Base-by-base conservation (phyloP, 2,329 filamentous ascomycete species). In the Penicillium sp. region DNA sequence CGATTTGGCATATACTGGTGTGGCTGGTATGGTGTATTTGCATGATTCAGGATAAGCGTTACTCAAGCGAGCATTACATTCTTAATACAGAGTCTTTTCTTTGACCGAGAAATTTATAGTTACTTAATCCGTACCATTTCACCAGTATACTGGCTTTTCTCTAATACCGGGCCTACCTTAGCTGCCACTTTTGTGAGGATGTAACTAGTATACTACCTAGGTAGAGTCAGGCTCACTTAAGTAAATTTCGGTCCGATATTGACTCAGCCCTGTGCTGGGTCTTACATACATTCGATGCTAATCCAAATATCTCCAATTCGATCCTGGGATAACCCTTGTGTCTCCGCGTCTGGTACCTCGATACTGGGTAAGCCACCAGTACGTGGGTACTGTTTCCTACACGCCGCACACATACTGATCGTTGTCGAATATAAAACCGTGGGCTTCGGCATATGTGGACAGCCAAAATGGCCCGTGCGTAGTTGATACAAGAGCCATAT, bases 1-100 rank as follows among this genome's bases (percentile, higher is more conserved):
- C 10, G 12, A 44, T 58, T 61, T 44, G 43, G 55, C 57, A 58
- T 58, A 60, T 51, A 49, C 33, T 27, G 23, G 49, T 58, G 49
- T 45, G 48, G 47, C 27, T 55, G 13, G 17, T 23, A 13, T 47
- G 45, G 43, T 45, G 19, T 42, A 35, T 58, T 54, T 60, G 55
- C 58, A 60, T 60, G 17, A 35, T 48, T 53, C 23, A 29, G 42
- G 25, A 45, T 21, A 53, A 57, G 55, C 49, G 55, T 57, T 53
- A 49, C 6, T 38, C 13, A 48, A 48, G 55, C 49, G 55, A 48
- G 42, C 42, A 57, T 53, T 42, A 27, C 47, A 47, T 47, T 52
- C 15, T 29, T 17, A 36, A 33, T 31, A 51, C 19, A 5, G 45
- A 48, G 31, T 36, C 45, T 48, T 23, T 29, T 25, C 7, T 48